Evolutionary conservation across 331 rosid genomes (phyloP), one percentile per base, ranked within the genome.

Genomic region (Arachis monticola): DNA sequence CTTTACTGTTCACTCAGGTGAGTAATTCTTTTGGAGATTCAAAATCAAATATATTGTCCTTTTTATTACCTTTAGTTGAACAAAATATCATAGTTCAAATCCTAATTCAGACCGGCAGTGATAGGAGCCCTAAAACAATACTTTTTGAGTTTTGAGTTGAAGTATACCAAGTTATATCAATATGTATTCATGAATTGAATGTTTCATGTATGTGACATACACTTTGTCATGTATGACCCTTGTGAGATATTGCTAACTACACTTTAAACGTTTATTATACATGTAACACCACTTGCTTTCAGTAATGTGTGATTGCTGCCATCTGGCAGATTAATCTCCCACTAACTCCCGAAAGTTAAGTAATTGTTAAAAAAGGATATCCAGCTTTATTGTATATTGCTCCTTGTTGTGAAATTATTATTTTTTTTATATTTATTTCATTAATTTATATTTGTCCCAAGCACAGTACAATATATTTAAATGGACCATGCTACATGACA

Each of bases 1-100:
- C 85, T 87, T 94, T 32, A 64, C 81, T 50, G 84, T 85, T 69
- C 93, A 88, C 84, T 86, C 97, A 77, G 99, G 99, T 94, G 78
- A 77, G 17, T 84, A 80, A 32, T 65, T 64, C 67, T 59, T 64
- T 78, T 62, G 55, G 57, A 22, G 58, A 67, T 71, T 0, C 53
- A 47, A 35, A 53, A 64, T 2, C 17, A 46, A 69, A n/a, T 17
- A 64, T 13, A 42, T 27, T 67, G 74, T 31, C 64, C 45, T 50
- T 42, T 64, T 55, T 60, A 46, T 41, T 45, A 78, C 47, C 66
- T 42, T n/a, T 30, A 47, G 52, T 67, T 41, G 57, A 58, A 50
- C 41, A 38, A 5, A 38, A 38, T 38, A 5, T 38, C 41, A 22
- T 35, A 47, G 57, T 62, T 41, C 47, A 58, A 50, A 78, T 63